Evolutionary conservation across 306 rosid species (phyloP), one percentile per base, ranked within the genome.

Genomic region (Fragaria iinumae): DNA sequence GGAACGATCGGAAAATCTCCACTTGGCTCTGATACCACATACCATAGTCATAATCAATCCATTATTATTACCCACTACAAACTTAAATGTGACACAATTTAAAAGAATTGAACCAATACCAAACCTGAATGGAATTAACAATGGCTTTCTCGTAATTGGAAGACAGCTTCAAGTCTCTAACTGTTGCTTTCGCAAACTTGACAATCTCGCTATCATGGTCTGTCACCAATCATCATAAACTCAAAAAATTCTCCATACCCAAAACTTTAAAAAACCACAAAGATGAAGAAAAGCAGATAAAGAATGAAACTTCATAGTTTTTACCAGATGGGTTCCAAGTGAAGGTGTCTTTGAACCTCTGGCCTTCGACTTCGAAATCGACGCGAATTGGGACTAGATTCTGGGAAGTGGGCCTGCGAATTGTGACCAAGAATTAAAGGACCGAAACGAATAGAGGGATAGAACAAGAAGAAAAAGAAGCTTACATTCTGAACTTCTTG

Each of bases 251-350:
- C 2, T 5, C n/a, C 25, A 66, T 0, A 66, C 44, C 70, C 70
- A 27, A 21, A 41, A 68, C 29, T 25, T 36, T 14, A 66, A 84
- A 2, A 74, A 56, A 12, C 53, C 53, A 20, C 14, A 63, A 27
- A 47, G 52, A 8, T 27, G 5, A 62, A 4, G 25, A 12, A 3
- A 10, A 34, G 6, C 27, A 27, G n/a, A 27, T 62, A 21, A 43
- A 67, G 8, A 5, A 59, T 45, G 0, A 1, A 34, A 49, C 64
- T 56, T 63, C 16, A 0, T 1, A 27, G 38, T 56, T 74, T 67
- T 25, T 85, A 93, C 98, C 97, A 75, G 95, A 83, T 80, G 96
- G 95, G 88, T 94, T 92, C 98, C 96, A 92, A 56, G 98, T 92
- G 86, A 95, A 89, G n/a, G 93, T 80, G 76, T 95, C 97, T 79